phyloP scores from a whole-genome alignment of 2,329 filamentous ascomycete species.

The Botryotinia convoluta region DNA sequence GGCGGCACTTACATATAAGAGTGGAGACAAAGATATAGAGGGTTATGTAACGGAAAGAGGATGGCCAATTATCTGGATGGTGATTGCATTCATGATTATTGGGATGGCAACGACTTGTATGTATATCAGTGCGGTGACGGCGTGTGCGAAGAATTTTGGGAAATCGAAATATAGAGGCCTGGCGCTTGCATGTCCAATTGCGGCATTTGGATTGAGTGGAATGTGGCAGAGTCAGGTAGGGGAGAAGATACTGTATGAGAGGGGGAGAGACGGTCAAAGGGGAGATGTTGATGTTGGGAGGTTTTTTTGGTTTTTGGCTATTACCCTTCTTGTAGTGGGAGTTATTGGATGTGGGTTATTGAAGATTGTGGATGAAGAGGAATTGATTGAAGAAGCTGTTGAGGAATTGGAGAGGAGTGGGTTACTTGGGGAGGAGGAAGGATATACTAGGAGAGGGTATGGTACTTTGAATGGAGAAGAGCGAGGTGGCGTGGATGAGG shows the following conservation, averaged over 20 bases:
- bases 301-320: slow-evolving; percentile 82
- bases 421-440: slow-evolving; percentile 69
- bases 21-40: slow-evolving; percentile 47
- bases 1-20: slow-evolving; percentile 73
- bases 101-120: slow-evolving; percentile 83
- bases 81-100: slow-evolving; percentile 77
- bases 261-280: slow-evolving; percentile 57
- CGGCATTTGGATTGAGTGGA: slow-evolving; percentile 86
- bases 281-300: slow-evolving; percentile 72
- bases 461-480: slow-evolving; percentile 51
- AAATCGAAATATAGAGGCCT: slow-evolving; percentile 82
- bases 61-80: slow-evolving; percentile 79
- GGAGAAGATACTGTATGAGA: slow-evolving; percentile 73
- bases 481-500: slow-evolving; percentile 42
- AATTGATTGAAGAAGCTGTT: slow-evolving; percentile 84
- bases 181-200: slow-evolving; percentile 86
- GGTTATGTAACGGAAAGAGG: slow-evolving; percentile 46
- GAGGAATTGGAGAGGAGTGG: slow-evolving; percentile 90
- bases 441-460: slow-evolving; percentile 65
- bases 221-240: slow-evolving; percentile 95
- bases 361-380: slow-evolving; percentile 77
- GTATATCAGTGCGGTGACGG: slow-evolving; percentile 89
- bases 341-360: slow-evolving; percentile 71
- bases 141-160: slow-evolving; percentile 97
- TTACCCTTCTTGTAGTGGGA: slow-evolving; percentile 69